A percentile compares a stretch with the other conserved stretches of the same genome.
Evolutionary conservation across 192 early-diverging fungal species (phyloP).

Genomic region (Umbelopsis vinacea): DNA sequence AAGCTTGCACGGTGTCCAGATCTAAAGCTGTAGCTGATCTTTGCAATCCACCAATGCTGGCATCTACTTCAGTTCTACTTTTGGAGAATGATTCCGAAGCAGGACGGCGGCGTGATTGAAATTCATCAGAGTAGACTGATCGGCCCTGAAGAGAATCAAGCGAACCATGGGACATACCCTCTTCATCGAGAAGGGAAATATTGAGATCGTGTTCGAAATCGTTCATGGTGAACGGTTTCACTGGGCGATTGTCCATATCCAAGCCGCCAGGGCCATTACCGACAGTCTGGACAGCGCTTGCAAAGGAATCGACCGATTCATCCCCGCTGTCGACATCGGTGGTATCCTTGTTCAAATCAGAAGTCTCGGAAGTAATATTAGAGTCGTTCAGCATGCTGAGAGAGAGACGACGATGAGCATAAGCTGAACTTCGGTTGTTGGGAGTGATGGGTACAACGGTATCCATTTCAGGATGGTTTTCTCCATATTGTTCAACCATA

Average conservation of each 20-base stretch:
- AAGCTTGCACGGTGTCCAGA: background rate
- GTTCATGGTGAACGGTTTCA: background rate
- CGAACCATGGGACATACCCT: background rate
- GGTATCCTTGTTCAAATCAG: background rate
- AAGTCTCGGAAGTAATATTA: background rate
- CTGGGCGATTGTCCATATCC: slow-evolving; percentile 11
- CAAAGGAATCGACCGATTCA: slow-evolving; percentile 4
- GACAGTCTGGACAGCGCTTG: background rate
- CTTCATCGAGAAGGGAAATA: background rate
- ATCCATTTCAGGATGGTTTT: background rate
- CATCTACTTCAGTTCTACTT: background rate
- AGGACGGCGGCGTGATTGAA: background rate
- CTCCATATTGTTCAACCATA: background rate
- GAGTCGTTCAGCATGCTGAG: background rate
- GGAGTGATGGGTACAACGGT: background rate
- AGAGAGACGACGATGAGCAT: background rate
- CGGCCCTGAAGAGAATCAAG: background rate
- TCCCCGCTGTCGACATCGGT: background rate
- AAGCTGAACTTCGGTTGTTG: background rate
- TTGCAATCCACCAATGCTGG: background rate
- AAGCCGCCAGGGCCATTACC: slow-evolving; percentile 6
- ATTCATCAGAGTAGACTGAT: background rate
- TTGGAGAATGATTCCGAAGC: background rate
- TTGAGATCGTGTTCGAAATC: slow-evolving; percentile 4
- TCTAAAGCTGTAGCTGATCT: slow-evolving; percentile 10